These are phyloP conservation scores for Chytriomyces sp. DNA, from an alignment of 192 early-diverging fungal genomes.

Conservation along the genomic window DNA sequence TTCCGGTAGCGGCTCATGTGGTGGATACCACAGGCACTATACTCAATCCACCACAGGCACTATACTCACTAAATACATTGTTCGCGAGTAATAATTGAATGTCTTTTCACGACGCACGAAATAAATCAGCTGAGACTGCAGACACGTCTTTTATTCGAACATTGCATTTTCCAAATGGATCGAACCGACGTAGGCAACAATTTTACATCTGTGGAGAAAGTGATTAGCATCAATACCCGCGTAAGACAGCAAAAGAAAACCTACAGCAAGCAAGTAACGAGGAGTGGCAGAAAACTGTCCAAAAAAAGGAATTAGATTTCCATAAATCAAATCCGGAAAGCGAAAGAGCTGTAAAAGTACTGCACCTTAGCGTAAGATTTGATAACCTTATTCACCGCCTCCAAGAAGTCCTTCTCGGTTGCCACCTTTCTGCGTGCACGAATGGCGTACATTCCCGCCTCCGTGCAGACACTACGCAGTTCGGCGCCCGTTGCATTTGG, in stretches of 20 bases:
- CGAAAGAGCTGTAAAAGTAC: no score
- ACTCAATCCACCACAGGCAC: no score
- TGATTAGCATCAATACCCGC: not conserved
- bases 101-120: no score
- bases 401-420: conserved; percentile 99
- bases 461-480: conserved; percentile 97
- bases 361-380: conserved; percentile 80
- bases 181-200: not conserved
- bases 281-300: conserved; percentile 90
- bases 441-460: conserved; percentile 99
- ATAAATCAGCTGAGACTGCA: no score
- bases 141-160: not conserved
- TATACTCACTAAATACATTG: no score
- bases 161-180: conserved; percentile 11
- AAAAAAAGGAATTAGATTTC: no score
- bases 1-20: no score
- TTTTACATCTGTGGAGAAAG: not conserved
- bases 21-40: no score
- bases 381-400: conserved; percentile 99
- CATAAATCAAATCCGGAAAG: no score
- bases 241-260: conserved; percentile 6
- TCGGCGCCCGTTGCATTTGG: conserved; percentile 99
- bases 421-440: conserved; percentile 97
- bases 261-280: conserved; percentile 70
- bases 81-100: no score